phyloP scores from a whole-genome alignment of 805 yeast species.

The Candida alai region DNA sequence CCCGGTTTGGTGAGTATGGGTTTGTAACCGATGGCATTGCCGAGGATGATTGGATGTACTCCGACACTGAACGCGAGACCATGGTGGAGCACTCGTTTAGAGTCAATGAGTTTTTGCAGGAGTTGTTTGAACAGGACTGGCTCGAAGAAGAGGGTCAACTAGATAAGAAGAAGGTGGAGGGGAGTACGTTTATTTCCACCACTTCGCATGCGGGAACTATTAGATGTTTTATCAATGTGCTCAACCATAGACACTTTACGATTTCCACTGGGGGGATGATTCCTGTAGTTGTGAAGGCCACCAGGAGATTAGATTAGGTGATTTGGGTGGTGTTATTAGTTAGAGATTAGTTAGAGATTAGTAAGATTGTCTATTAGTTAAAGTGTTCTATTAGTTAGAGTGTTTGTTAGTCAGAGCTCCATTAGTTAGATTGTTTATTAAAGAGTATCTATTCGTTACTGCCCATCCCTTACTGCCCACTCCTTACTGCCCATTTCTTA shows the following conservation, averaged over 20 bases:
- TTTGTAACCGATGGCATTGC: constrained; percentile 44
- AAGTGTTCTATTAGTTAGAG: not conserved
- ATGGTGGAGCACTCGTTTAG: constrained; percentile 48
- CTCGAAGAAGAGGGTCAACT: constrained; percentile 13
- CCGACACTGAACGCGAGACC: constrained; percentile 41
- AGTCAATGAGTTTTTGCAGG: constrained; percentile 41
- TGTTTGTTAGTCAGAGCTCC: constrained; percentile 13
- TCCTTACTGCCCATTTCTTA: no score
- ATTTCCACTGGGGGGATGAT: constrained; percentile 67
- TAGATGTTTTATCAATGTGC: constrained; percentile 40
- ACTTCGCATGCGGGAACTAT: constrained; percentile 55
- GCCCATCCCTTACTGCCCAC: no score
- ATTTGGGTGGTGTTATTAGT: constrained; percentile 11
- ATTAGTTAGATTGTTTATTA: no score
- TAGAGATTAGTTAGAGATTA: not conserved
- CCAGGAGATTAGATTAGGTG: constrained; percentile 20
- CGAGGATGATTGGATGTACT: constrained; percentile 44
- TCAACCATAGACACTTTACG: constrained; percentile 53
- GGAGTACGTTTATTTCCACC: constrained; percentile 31
- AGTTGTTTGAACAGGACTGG: constrained; percentile 15
- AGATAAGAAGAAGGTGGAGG: constrained; percentile 11
- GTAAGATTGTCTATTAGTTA: not conserved
- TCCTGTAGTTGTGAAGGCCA: constrained; percentile 50
- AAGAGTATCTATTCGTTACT: no score
- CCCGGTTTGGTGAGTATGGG: constrained; percentile 31